Evolutionary conservation across 1,139 yeast genomes (phyloP).

Genomic region (Geotrichum restrictum): DNA sequence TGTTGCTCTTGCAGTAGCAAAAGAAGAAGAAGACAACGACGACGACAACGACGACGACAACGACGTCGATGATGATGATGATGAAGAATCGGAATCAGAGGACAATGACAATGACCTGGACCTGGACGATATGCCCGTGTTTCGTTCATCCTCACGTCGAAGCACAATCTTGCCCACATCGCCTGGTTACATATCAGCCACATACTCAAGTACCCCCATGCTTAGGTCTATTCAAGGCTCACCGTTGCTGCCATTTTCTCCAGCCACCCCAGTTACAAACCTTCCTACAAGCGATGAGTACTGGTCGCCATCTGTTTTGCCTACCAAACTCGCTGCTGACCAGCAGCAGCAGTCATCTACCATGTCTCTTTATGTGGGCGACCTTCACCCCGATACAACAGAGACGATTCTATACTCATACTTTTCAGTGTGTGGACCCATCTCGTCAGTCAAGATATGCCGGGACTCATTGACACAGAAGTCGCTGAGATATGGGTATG

Average conservation of each 20-base stretch:
- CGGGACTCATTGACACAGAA: conserved; percentile 37
- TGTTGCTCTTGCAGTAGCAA: too few species aligned
- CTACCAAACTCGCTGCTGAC: too few species aligned
- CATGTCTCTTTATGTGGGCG: conserved; percentile 48
- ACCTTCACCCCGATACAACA: conserved; percentile 41
- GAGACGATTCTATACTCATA: conserved; percentile 40
- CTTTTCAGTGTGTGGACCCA: conserved; percentile 41
- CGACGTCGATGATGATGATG: not conserved
- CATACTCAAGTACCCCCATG: not conserved
- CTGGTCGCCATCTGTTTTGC: not conserved
- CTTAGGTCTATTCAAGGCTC: not conserved
- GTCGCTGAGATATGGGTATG: conserved; percentile 52
- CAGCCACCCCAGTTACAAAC: not conserved
- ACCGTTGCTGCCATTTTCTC: not conserved
- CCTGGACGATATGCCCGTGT: conserved; percentile 4
- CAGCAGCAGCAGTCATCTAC: not conserved
- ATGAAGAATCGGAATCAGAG: not conserved
- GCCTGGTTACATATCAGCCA: not conserved
- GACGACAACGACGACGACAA: not conserved
- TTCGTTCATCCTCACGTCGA: conserved; percentile 7
- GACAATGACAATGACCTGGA: conserved; percentile 1
- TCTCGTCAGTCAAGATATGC: conserved; percentile 49
- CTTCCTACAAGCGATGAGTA: not conserved
- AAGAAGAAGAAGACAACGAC: not conserved
- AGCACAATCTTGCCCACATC: not conserved